phyloP scores from a whole-genome alignment of 2,329 filamentous ascomycete genomes.

The Canariomyces notabilis region DNA sequence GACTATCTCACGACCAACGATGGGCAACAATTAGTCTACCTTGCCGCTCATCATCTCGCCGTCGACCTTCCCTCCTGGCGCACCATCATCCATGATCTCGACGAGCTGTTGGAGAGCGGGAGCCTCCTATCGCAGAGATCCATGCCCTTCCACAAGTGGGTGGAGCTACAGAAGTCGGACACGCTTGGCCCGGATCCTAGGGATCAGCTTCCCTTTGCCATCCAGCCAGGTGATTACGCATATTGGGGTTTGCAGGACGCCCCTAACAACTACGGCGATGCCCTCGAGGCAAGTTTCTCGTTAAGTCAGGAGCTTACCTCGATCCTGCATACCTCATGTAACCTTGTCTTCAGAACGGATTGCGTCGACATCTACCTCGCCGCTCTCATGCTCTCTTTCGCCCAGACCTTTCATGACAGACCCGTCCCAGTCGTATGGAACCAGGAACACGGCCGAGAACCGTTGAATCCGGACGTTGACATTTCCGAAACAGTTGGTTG shows the following conservation, averaged over 20 bases:
- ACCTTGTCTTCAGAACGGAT: constrained; percentile 46
- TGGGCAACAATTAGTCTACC: constrained; percentile 43
- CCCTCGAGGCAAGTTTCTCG: constrained; percentile 38
- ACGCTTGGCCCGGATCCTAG: constrained; percentile 28
- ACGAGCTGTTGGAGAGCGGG: constrained; percentile 43
- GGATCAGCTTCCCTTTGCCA: constrained; percentile 35
- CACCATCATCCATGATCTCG: constrained; percentile 45
- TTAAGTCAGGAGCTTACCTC: constrained; percentile 39
- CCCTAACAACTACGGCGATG: constrained; percentile 43
- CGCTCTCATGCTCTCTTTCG: constrained; percentile 51
- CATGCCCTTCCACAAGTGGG: constrained; percentile 47
- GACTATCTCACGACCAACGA: constrained; percentile 44
- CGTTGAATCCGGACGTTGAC: constrained; percentile 42
- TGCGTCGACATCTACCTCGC: constrained; percentile 50
- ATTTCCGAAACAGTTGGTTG: constrained; percentile 55
- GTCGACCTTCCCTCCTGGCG: constrained; percentile 49
- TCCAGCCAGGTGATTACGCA: constrained; percentile 36
- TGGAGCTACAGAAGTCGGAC: constrained; percentile 40
- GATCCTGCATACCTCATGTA: constrained; percentile 39
- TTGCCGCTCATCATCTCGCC: constrained; percentile 48
- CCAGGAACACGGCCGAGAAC: constrained; percentile 46
- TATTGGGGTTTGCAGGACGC: constrained; percentile 45
- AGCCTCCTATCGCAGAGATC: constrained; percentile 40
- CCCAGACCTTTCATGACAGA: constrained; percentile 50
- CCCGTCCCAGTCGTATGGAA: constrained; percentile 49